Conservation (phyloP, 2,329 filamentous ascomycete genomes). For the Aschersonia sp. region DNA sequence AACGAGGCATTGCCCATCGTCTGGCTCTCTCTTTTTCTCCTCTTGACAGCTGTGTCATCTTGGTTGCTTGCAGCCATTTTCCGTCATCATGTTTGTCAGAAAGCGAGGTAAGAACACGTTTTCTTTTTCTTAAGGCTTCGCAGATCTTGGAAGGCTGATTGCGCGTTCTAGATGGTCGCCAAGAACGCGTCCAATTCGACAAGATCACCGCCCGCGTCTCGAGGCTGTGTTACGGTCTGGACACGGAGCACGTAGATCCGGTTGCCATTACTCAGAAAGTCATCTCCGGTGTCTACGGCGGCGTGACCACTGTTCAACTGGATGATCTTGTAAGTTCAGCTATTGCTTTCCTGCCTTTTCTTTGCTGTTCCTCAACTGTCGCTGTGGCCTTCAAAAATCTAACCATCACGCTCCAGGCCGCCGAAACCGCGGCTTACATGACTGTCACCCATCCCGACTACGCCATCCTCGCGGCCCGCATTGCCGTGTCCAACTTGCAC, state of each 20-base stretch:
- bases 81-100: slow-evolving; percentile 43
- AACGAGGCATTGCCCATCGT: too few relatives aligned
- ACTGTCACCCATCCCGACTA: slow-evolving; percentile 98
- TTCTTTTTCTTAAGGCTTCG: not conserved
- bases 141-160: slow-evolving; percentile 12
- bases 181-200: slow-evolving; percentile 99
- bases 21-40: slow-evolving; percentile 5
- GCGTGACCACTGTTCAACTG: slow-evolving; percentile 89
- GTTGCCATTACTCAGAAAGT: slow-evolving; percentile 98
- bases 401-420: slow-evolving; percentile 46
- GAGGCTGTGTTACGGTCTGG: slow-evolving; percentile 91
- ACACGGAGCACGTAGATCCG: slow-evolving; percentile 87
- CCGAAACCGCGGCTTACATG: slow-evolving; percentile 99
- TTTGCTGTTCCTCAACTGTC: not conserved
- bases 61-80: slow-evolving; percentile 9
- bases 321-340: slow-evolving; percentile 72
- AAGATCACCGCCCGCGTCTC: slow-evolving; percentile 99
- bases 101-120: slow-evolving; percentile 40
- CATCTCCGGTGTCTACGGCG: slow-evolving; percentile 97
- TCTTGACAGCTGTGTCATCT: slow-evolving; percentile 8
- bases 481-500: slow-evolving; percentile 98
- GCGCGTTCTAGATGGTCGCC: slow-evolving; percentile 67
- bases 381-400: not conserved
- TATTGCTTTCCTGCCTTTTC: not conserved
- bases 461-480: slow-evolving; percentile 93